Evolutionary conservation across 306 rosid species (phyloP).

Genomic region (Lathyrus aphaca): DNA sequence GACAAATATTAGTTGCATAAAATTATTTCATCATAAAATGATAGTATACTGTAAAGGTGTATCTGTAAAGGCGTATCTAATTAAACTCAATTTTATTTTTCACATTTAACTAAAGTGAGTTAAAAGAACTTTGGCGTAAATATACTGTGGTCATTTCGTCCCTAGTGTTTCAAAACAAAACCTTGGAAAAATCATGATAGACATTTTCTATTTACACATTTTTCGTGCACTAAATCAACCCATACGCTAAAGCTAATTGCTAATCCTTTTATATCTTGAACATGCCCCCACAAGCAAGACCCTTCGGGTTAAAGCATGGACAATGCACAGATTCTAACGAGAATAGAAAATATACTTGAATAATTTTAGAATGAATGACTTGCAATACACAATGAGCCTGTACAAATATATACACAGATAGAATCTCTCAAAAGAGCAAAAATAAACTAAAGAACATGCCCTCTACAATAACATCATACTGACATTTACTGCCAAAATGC

Average conservation of each 20-base stretch:
- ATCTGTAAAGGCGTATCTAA: background rate
- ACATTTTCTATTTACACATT: background rate
- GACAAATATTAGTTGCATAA: constrained; percentile 6
- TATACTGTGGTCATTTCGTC: background rate
- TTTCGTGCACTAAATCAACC: constrained; percentile 9
- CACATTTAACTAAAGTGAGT: background rate
- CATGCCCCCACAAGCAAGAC: background rate
- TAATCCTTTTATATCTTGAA: background rate
- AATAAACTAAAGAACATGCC: too few species aligned
- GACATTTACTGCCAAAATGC: too few species aligned
- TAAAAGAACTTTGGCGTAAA: background rate
- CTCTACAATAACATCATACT: too few species aligned
- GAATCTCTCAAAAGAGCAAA: too few species aligned
- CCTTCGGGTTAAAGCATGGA: background rate
- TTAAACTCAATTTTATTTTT: background rate
- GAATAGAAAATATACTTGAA: background rate
- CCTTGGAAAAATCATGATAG: background rate
- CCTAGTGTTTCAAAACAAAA: background rate
- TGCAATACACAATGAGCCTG: too few species aligned
- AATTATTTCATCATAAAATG: background rate
- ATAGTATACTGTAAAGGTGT: constrained; percentile 1
- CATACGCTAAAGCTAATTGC: background rate
- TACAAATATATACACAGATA: too few species aligned
- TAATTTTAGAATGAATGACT: too few species aligned
- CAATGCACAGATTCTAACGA: background rate